Conservation (phyloP, 2,329 filamentous ascomycete genomes). For the Grosmannia huntii region DNA sequence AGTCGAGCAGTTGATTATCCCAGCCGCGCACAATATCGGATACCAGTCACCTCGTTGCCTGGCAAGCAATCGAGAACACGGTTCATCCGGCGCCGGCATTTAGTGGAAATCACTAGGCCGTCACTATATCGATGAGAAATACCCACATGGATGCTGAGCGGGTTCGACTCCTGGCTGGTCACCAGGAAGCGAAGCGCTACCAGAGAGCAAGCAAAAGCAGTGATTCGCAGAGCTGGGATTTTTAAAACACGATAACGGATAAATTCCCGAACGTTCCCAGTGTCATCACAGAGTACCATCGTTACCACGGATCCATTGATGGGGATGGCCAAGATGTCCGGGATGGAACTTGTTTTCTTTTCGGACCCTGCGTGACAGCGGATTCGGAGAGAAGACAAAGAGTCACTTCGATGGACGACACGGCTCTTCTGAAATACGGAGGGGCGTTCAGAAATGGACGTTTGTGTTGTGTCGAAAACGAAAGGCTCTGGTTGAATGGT, state of each 20-base stretch:
- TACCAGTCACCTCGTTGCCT: conserved; percentile 31
- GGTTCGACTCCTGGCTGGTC: conserved; percentile 13
- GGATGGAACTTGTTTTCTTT: not conserved
- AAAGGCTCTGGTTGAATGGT: not conserved
- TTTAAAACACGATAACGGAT: not conserved
- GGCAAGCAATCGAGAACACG: conserved; percentile 32
- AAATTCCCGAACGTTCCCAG: not conserved
- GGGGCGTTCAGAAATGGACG: not conserved
- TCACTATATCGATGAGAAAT: conserved; percentile 1
- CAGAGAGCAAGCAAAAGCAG: conserved; percentile 34
- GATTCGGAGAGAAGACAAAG: not conserved
- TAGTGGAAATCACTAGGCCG: conserved; percentile 5
- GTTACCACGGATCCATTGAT: not conserved
- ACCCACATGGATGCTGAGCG: conserved; percentile 7
- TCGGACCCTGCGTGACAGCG: conserved; percentile 7
- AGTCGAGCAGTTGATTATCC: conserved; percentile 43
- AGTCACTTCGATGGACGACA: not conserved
- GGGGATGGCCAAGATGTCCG: not conserved
- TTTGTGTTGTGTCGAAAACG: not conserved
- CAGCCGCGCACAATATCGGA: conserved; percentile 31
- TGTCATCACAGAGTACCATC: conserved; percentile 4
- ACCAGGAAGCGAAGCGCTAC: conserved; percentile 18
- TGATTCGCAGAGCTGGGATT: conserved; percentile 26
- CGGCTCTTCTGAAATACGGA: not conserved
- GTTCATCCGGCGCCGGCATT: conserved; percentile 5